Evolutionary conservation across 768 basidiomycete genomes (phyloP).

Genomic region (Mycena crocata): DNA sequence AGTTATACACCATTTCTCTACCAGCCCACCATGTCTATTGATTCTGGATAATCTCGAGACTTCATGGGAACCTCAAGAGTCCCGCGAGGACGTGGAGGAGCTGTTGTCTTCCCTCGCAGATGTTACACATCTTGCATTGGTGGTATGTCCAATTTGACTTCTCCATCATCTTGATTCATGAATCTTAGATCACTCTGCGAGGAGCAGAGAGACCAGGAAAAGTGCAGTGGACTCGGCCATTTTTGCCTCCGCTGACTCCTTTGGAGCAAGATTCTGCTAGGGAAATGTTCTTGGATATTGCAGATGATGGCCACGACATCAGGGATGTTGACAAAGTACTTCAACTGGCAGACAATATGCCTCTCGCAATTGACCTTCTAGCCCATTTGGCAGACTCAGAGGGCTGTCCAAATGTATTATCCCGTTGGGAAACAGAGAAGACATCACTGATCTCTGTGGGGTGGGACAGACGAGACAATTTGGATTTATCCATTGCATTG

Average conservation of each 20-base stretch:
- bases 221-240: slow-evolving; percentile 16
- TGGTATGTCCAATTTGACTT: no score
- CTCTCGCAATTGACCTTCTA: not conserved
- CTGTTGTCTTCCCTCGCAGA: no score
- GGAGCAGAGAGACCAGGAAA: slow-evolving; percentile 10
- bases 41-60: no score
- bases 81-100: no score
- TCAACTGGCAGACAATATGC: not conserved
- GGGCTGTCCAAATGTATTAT: not conserved
- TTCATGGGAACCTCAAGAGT: no score
- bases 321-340: not conserved
- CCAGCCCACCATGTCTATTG: no score
- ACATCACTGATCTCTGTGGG: not conserved
- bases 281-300: slow-evolving; percentile 15
- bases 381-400: not conserved
- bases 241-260: slow-evolving; percentile 7
- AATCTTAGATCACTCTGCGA: slow-evolving; percentile 20
- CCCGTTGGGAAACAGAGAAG: no score
- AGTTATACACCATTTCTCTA: not conserved
- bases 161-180: no score
- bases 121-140: no score
- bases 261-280: slow-evolving; percentile 2
- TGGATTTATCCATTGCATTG: not conserved
- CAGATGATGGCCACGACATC: not conserved
- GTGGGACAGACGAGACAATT: not conserved